Base-by-base conservation (phyloP, 805 yeast species). In the Yarrowia yakushimensis region DNA sequence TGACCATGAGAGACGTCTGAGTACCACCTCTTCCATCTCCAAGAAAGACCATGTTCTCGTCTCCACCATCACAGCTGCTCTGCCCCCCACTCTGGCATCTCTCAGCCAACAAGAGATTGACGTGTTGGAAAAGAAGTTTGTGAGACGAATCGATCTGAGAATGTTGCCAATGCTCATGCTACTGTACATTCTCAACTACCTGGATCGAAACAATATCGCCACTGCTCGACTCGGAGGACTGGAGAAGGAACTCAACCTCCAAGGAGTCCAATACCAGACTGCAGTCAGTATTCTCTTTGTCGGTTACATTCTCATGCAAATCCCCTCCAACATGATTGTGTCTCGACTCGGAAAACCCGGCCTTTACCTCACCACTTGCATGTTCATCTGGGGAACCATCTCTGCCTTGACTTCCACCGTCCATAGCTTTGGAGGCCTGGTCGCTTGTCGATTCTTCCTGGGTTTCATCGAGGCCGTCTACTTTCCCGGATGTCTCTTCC, bases 391-490 rank as follows among this genome's bases (percentile, higher is more conserved):
- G 85, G 84, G 84, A 22, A 67, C 72, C 28, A 71, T 81, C 42
- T 78, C 82, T 46, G 75, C 83, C 8, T 76, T 81, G 62, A 79
- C 81, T 59, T 82, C 82, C 25, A 79, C 80, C 1, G 82, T 79
- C 6, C 72, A 76, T 31, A 68, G 70, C 34, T 81, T 68, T 64
- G 79, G 77, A 13, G 82, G 81, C 2, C 74, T 82, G 55, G 64
- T 80, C 27, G 81, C 76, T 1, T 68, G 79, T 25, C 72, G 85
- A 64, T 69, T 81, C 34, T 63, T 82, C 34, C 70, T 82, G 48
- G 85, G 85, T 7, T 69, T 78, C 60, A 73, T 79, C 41, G 85
- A 82, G 67, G 78, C 83, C 15, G 80, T 81, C 62, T 74, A 78
- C 72, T 77, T 77, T 66, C 79, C 82, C 13, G 79, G 80, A 62